Base-by-base conservation (phyloP, 2,329 filamentous ascomycete genomes). In the Mycosphaerelloides madeirae region DNA sequence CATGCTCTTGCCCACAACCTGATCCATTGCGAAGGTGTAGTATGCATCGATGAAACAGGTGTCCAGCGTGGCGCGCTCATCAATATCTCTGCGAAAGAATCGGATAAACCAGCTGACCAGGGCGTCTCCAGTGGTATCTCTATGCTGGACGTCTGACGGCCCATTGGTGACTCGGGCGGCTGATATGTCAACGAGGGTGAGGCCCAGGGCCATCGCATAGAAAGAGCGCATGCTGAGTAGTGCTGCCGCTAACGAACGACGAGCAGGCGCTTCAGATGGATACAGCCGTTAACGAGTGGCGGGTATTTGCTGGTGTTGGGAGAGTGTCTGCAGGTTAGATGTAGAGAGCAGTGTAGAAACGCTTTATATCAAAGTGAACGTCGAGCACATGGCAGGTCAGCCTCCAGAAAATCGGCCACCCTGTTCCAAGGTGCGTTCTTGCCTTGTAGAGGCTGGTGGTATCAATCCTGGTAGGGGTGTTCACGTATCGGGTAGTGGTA, bases 371-470 rank as follows among this genome's bases (percentile, higher is more conserved):
- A 22, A n/a, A 15, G 12, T 25, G 4, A n/a, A 35, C 13, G 29
- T 22, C 31, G 15, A 39, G 41, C 22, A 46, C 40, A 50, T 47
- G 40, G 43, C 48, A 44, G 36, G 31, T 50, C 48, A 50, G 48
- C 43, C 43, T 46, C 47, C 34, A 14, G 11, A 32, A 35, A 31
- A 25, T 41, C 40, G 38, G 38, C 45, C 38, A 45, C 34, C 32
- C 25, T 16, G 37, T 28, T 29, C 32, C 38, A 40, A 28, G 37
- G 37, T 42, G 43, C 47, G 40, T 32, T 36, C 43, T 36, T 59
- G 46, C 59, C 60, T 61, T 63, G 59, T 60, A 58, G 57, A 53
- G 46, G 52, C 46, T 53, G 53, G 53, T 50, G 39, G 36, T 46
- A 33, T 38, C 36, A 52, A 34, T 50, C 44, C 45, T 40, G 38